Evolutionary conservation across 345 rosid species (phyloP).

Genomic region (Carallia brachiata): DNA sequence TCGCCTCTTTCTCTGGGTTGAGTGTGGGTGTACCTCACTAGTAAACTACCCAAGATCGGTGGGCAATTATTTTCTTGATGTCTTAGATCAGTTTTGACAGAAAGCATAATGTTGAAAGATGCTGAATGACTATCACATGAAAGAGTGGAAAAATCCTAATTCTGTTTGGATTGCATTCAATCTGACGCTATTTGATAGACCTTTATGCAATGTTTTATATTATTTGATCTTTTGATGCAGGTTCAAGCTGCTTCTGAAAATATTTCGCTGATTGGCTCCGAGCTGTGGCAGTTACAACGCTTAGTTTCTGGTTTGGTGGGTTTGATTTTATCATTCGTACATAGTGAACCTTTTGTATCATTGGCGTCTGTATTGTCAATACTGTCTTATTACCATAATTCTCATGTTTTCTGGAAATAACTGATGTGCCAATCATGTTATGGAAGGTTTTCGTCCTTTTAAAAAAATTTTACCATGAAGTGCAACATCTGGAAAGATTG

Average conservation of each 20-base stretch:
- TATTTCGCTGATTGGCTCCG: constrained; percentile 57
- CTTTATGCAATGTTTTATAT: not conserved
- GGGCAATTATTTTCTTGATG: no score
- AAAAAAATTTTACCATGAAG: not conserved
- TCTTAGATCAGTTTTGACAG: no score
- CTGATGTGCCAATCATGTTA: not conserved
- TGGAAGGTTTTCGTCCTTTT: not conserved
- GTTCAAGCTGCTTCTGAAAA: constrained; percentile 57
- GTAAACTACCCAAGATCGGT: no score
- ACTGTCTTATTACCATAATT: no score
- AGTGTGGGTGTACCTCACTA: no score
- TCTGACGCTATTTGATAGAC: no score
- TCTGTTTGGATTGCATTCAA: no score
- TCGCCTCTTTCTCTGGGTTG: not conserved
- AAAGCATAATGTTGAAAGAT: no score
- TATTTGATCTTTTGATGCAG: constrained; percentile 38
- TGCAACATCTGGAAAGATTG: not conserved
- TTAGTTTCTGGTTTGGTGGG: constrained; percentile 72
- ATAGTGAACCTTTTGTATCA: not conserved
- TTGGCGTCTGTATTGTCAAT: not conserved
- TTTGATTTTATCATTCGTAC: constrained; percentile 9
- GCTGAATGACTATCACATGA: no score
- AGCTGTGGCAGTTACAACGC: constrained; percentile 58
- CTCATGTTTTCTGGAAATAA: not conserved
- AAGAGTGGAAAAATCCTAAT: no score